phyloP scores from a whole-genome alignment of 352 stramenopile species.

The Phytophthora capsici region DNA sequence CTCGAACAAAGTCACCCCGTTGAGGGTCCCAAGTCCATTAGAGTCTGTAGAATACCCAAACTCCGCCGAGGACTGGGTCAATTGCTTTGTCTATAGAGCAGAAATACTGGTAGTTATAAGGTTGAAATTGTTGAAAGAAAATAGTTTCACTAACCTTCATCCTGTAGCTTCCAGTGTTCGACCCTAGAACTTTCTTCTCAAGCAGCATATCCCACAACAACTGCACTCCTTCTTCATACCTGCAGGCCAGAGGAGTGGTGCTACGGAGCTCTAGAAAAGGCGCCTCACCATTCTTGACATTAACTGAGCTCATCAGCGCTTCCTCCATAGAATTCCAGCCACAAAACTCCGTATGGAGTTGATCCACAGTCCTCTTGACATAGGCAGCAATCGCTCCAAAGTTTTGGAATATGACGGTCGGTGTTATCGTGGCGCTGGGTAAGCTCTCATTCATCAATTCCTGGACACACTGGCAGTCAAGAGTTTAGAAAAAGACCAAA shows the following conservation, averaged over 20 bases:
- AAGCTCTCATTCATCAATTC: background rate
- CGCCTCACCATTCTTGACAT: constrained; percentile 10
- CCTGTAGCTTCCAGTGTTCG: background rate
- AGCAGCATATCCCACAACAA: constrained; percentile 23
- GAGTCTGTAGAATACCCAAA: constrained; percentile 6
- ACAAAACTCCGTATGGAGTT: constrained; percentile 7
- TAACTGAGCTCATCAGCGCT: constrained; percentile 3
- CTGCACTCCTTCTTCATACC: background rate
- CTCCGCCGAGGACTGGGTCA: constrained; percentile 9
- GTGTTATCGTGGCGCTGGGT: background rate
- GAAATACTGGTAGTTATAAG: background rate
- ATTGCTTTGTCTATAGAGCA: constrained; percentile 1
- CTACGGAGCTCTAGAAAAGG: constrained; percentile 15
- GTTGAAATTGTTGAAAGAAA: background rate
- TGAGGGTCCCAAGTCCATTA: background rate
- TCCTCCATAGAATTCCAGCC: background rate
- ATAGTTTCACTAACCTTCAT: constrained; percentile 11
- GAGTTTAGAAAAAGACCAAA: background rate
- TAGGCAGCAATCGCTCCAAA: constrained; percentile 1
- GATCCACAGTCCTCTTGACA: constrained; percentile 11
- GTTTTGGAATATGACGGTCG: background rate
- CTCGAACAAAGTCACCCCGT: constrained; percentile 20
- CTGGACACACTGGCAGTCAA: constrained; percentile 6
- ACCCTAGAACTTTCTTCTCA: constrained; percentile 6
- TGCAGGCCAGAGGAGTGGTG: constrained; percentile 5